A percentile compares a stretch with the other conserved stretches of the same genome.
phyloP scores from a whole-genome alignment of 148 eudicot species.

The Camellia lanceoleosa region DNA sequence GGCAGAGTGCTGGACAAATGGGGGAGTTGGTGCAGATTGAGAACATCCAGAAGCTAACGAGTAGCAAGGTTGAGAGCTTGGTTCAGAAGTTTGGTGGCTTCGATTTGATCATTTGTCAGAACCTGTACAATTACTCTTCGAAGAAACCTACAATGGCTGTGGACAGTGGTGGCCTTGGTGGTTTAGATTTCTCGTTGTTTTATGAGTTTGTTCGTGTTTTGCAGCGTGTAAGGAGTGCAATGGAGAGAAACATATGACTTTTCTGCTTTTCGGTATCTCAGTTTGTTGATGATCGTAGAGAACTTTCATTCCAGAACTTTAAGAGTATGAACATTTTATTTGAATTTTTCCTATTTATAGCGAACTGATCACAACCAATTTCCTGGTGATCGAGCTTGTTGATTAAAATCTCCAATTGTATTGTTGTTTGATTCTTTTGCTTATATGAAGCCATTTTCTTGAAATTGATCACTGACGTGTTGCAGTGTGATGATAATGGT shows the following conservation, averaged over 20 bases:
- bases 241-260: slow-evolving; percentile 32
- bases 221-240: slow-evolving; percentile 60
- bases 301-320: not conserved
- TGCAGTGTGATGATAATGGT: not conserved
- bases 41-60: slow-evolving; percentile 54
- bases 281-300: not conserved
- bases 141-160: slow-evolving; percentile 26
- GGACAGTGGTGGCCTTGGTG: slow-evolving; percentile 30
- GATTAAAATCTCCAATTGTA: too few species aligned
- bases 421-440: too few species aligned
- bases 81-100: slow-evolving; percentile 58
- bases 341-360: not conserved
- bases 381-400: too few species aligned
- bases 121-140: slow-evolving; percentile 47
- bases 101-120: slow-evolving; percentile 75
- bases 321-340: too few species aligned
- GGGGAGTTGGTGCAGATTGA: slow-evolving; percentile 86
- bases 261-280: not conserved
- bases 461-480: not conserved
- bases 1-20: slow-evolving; percentile 60
- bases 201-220: slow-evolving; percentile 80
- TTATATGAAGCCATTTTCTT: not conserved
- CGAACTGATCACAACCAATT: not conserved
- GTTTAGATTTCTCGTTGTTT: slow-evolving; percentile 62
- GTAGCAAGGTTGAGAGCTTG: slow-evolving; percentile 55